Evolutionary conservation across 805 yeast genomes (phyloP).

Genomic region (Priceomyces carsonii): DNA sequence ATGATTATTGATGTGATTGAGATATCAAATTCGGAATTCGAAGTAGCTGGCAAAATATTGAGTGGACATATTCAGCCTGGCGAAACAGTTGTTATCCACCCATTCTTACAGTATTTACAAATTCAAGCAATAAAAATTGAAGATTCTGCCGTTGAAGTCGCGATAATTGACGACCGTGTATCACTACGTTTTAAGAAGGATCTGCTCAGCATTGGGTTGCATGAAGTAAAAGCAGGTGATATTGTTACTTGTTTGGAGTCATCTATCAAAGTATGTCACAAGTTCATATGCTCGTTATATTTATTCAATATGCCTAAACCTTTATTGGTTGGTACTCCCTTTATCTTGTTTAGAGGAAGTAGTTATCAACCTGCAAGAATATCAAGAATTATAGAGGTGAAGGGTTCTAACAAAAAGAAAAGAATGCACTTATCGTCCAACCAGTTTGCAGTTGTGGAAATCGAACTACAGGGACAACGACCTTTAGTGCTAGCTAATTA

Average conservation of each 20-base stretch:
- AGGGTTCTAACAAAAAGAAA: constrained; percentile 41
- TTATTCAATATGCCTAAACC: constrained; percentile 60
- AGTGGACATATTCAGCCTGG: constrained; percentile 73
- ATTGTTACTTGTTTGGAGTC: constrained; percentile 32
- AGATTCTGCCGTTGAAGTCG: constrained; percentile 48
- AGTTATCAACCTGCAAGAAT: constrained; percentile 70
- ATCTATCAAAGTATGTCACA: constrained; percentile 25
- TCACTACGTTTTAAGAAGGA: constrained; percentile 49
- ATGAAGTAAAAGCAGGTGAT: constrained; percentile 65
- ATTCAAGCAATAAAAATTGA: constrained; percentile 40
- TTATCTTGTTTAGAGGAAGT: constrained; percentile 76
- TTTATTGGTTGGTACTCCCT: constrained; percentile 74
- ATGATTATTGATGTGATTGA: constrained; percentile 64
- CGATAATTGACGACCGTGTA: constrained; percentile 60
- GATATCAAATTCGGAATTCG: constrained; percentile 47
- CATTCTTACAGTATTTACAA: constrained; percentile 46
- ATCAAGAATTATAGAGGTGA: constrained; percentile 39
- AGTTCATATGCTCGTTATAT: constrained; percentile 27
- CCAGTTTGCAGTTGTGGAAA: constrained; percentile 57
- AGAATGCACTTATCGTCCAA: constrained; percentile 58
- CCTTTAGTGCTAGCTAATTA: constrained; percentile 55
- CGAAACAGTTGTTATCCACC: constrained; percentile 59
- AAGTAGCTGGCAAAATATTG: constrained; percentile 63
- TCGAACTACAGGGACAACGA: constrained; percentile 49
- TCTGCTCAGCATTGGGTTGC: constrained; percentile 49